A percentile compares a stretch with the other conserved stretches of the same genome.
These are phyloP conservation scores for Leccinum subgranulosum DNA, from an alignment of 768 basidiomycete genomes.

Conservation along the genomic window DNA sequence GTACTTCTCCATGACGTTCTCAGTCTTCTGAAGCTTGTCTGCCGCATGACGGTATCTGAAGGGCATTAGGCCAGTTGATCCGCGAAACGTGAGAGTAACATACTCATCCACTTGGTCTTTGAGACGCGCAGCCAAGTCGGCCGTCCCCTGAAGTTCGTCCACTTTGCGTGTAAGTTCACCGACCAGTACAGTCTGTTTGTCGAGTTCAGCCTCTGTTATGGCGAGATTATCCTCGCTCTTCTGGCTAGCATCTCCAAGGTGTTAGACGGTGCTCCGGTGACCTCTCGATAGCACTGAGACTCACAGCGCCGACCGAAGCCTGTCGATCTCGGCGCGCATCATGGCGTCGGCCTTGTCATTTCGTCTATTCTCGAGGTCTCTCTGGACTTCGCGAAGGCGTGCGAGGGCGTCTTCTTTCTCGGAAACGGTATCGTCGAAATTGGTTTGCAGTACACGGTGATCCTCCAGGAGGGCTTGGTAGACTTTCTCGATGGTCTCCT, in stretches of 20 bases:
- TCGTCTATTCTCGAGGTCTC: slow-evolving; percentile 57
- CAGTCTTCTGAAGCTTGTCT: slow-evolving; percentile 88
- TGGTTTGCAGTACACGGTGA: slow-evolving; percentile 69
- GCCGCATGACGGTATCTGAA: slow-evolving; percentile 85
- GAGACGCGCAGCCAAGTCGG: slow-evolving; percentile 73
- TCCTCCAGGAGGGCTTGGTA: slow-evolving; percentile 76
- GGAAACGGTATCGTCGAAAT: slow-evolving; percentile 68
- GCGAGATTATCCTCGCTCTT: slow-evolving; percentile 93
- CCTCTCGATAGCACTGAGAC: slow-evolving; percentile 29
- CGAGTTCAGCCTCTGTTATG: slow-evolving; percentile 77
- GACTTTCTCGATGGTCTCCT: slow-evolving; percentile 80
- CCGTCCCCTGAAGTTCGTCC: slow-evolving; percentile 76
- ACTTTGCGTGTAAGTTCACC: slow-evolving; percentile 74
- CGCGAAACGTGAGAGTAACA: background rate
- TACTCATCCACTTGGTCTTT: slow-evolving; percentile 97
- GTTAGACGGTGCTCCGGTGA: slow-evolving; percentile 20
- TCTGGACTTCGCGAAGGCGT: slow-evolving; percentile 56
- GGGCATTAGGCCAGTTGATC: background rate
- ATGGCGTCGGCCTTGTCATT: slow-evolving; percentile 75
- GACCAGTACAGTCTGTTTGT: slow-evolving; percentile 67
- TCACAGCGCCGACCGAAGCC: slow-evolving; percentile 80
- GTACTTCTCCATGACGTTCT: slow-evolving; percentile 98
- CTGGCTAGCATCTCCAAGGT: slow-evolving; percentile 53
- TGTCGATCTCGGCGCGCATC: slow-evolving; percentile 78
- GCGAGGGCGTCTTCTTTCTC: slow-evolving; percentile 76